Conservation (phyloP, 2,329 filamentous ascomycete genomes). For the Fusarium decemcellulare region DNA sequence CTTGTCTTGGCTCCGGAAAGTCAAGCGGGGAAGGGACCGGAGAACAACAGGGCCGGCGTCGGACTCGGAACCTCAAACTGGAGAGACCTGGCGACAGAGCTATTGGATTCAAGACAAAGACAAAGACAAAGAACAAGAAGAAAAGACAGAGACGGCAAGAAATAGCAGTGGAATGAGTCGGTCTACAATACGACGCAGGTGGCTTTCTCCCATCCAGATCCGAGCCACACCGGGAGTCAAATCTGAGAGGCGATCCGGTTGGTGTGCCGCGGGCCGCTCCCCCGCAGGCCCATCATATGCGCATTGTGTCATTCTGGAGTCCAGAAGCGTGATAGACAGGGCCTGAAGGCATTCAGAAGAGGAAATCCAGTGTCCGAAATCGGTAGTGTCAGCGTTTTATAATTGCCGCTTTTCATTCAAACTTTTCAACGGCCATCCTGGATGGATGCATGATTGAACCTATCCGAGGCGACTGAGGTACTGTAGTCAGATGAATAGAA, state of each 20-base stretch:
- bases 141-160: too few relatives aligned
- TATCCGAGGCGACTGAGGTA: not conserved
- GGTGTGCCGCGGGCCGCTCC: constrained; percentile 18
- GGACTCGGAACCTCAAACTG: not conserved
- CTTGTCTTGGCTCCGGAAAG: not conserved
- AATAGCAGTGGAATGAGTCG: not conserved
- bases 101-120: not conserved
- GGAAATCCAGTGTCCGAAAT: not conserved
- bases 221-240: constrained; percentile 25
- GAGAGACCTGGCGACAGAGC: not conserved
- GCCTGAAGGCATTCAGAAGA: constrained; percentile 4
- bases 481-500: not conserved
- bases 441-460: too few relatives aligned
- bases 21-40: not conserved
- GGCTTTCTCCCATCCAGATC: constrained; percentile 10
- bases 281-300: constrained; percentile 7
- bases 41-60: not conserved
- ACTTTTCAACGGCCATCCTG: not conserved
- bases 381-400: not conserved
- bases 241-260: constrained; percentile 24
- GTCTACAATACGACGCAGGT: not conserved
- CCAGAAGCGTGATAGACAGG: constrained; percentile 7
- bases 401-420: not conserved
- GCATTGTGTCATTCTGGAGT: constrained; percentile 28
- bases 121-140: too few relatives aligned